These are phyloP conservation scores for Paracoccidioides lutzii DNA, from an alignment of 2,329 filamentous ascomycete species.

Conservation along the genomic window DNA sequence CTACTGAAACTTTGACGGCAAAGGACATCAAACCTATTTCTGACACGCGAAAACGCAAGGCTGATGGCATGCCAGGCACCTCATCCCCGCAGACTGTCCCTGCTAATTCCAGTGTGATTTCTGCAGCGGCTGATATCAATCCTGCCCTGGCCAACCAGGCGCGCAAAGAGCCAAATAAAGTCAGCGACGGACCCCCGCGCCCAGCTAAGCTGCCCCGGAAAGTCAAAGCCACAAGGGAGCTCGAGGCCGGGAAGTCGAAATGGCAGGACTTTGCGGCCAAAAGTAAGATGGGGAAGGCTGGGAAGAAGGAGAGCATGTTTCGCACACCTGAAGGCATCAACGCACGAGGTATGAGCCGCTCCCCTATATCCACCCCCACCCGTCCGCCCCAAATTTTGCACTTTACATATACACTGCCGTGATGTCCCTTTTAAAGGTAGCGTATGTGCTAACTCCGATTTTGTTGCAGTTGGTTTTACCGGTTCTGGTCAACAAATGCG, in stretches of 20 bases:
- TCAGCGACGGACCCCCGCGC: constrained; percentile 44
- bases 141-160: constrained; percentile 52
- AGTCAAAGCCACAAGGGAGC: constrained; percentile 79
- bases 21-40: constrained; percentile 73
- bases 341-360: constrained; percentile 57
- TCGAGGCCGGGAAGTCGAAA: constrained; percentile 81
- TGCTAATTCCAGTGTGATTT: constrained; percentile 45
- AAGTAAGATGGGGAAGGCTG: constrained; percentile 49
- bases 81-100: constrained; percentile 30
- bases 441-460: constrained; percentile 14
- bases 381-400: neutral
- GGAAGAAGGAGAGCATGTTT: constrained; percentile 94
- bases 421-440: neutral
- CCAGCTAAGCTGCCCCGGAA: constrained; percentile 58
- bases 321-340: constrained; percentile 76
- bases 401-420: neutral
- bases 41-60: constrained; percentile 66
- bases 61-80: constrained; percentile 50
- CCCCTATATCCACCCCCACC: neutral
- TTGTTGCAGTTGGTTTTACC: constrained; percentile 69
- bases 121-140: constrained; percentile 54
- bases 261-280: constrained; percentile 90
- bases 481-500: constrained; percentile 93
- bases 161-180: constrained; percentile 50
- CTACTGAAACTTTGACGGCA: constrained; percentile 65